Percentiles rank a stretch among this genome's conserved stretches.
Evolutionary conservation across 371 early-diverging fungal species (phyloP).

Genomic region (Capillidium rhysosporum): DNA sequence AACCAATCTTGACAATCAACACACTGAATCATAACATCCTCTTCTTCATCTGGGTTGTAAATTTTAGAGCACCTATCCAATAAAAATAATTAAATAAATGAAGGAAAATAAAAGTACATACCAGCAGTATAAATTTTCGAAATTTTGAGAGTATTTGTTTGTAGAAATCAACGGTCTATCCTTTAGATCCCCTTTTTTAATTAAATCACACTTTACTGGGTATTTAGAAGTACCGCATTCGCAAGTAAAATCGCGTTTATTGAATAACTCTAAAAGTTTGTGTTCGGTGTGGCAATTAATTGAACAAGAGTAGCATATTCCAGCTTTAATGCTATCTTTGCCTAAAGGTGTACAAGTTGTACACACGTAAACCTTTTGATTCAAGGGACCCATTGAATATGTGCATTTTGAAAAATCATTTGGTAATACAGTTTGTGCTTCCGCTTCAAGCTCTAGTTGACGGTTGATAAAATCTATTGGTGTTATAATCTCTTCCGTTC

Average conservation of each 20-base stretch:
- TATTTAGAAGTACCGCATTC: constrained; percentile 55
- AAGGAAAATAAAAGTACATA: constrained; percentile 7
- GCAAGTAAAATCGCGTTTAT: constrained; percentile 64
- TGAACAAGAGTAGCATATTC: constrained; percentile 63
- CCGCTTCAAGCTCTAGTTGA: constrained; percentile 4
- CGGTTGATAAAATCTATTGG: not conserved
- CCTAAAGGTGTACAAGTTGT: not conserved
- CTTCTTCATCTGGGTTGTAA: constrained; percentile 55
- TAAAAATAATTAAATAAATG: not conserved
- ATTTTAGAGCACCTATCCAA: constrained; percentile 29
- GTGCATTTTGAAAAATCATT: constrained; percentile 3
- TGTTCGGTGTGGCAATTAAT: constrained; percentile 63
- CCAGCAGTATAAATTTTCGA: constrained; percentile 60
- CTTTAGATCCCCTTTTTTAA: not conserved
- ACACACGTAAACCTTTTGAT: constrained; percentile 4
- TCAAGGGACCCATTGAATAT: not conserved
- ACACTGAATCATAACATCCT: constrained; percentile 66
- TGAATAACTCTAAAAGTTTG: constrained; percentile 60
- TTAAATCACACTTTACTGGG: constrained; percentile 14
- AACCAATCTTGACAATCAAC: constrained; percentile 71
- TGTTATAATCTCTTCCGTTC: constrained; percentile 3
- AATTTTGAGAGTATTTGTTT: constrained; percentile 66
- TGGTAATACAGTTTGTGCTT: not conserved
- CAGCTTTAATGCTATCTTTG: constrained; percentile 13
- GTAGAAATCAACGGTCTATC: constrained; percentile 5